Conservation (phyloP, 192 early-diverging fungal genomes). For the Gaertneriomyces semiglobifer region DNA sequence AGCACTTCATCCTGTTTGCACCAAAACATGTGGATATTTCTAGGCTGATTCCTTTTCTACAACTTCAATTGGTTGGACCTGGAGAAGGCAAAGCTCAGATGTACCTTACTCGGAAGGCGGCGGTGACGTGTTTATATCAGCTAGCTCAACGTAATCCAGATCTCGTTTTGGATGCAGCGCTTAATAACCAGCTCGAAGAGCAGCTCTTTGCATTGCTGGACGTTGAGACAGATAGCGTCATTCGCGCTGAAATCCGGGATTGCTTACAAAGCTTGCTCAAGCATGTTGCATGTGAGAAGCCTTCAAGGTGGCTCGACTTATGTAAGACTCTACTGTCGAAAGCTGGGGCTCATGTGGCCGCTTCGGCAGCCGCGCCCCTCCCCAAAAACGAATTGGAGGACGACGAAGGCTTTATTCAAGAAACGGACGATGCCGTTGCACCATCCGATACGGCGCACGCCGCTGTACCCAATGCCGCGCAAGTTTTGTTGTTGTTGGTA, state of each 20-base stretch:
- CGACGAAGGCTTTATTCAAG: constrained; percentile 43
- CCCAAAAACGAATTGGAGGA: constrained; percentile 34
- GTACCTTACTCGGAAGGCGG: constrained; percentile 66
- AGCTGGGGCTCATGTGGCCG: constrained; percentile 33
- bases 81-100: constrained; percentile 38
- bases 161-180: constrained; percentile 61
- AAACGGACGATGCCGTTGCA: constrained; percentile 40
- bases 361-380: not conserved
- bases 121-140: constrained; percentile 83
- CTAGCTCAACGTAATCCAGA: constrained; percentile 73
- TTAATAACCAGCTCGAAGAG: constrained; percentile 62
- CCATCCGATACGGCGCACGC: constrained; percentile 13
- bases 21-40: constrained; percentile 68
- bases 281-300: constrained; percentile 53
- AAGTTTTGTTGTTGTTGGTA: constrained; percentile 39
- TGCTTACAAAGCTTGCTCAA: constrained; percentile 40
- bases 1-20: constrained; percentile 88
- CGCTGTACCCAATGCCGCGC: constrained; percentile 3
- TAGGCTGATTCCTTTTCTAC: constrained; percentile 70
- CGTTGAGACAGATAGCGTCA: constrained; percentile 63
- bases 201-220: constrained; percentile 79
- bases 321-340: constrained; percentile 75
- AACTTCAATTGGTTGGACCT: constrained; percentile 56
- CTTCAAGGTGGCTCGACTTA: constrained; percentile 79
- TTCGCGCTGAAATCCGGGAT: constrained; percentile 55